Base-by-base conservation (phyloP, 148 eudicot genomes). In the Polygonum maritimum region DNA sequence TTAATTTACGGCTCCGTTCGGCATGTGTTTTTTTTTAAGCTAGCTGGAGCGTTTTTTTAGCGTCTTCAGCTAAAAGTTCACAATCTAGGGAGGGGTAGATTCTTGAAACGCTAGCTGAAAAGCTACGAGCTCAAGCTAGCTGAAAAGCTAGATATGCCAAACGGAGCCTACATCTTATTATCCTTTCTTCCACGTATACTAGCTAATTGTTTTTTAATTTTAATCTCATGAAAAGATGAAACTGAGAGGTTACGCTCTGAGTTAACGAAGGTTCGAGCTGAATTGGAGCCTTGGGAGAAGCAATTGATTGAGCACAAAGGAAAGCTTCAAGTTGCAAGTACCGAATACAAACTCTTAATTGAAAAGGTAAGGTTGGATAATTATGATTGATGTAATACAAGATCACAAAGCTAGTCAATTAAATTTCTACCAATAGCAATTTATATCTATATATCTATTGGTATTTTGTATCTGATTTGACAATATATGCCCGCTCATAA, bases 231-330 rank as follows among this genome's bases (percentile, higher is more conserved):
- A 67, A 79, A 79, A 95, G 97, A 85, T 85, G 98, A 92, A 83
- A 90, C 97, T 71, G 96, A 95, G 87, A 82, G 80, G 73, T 86
- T 82, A 51, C 90, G 88, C 67, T 71, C 77, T 48, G 91, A 95
- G 86, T 85, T 92, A 79, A 83, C 88, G 48, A 90, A 86, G 54
- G 96, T 92, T 76, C 94, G 98, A 74, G 76, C 91, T 71, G 90
- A 95, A 82, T 78, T 95, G 73, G 92, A 92, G 78, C 98, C 98
- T 75, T 95, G 98, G 98, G 97, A 95, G 76, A 89, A 87, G 58
- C 92, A 95, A 63, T 76, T 94, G 77, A 95, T 95, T 84, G 97
- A 95, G 74, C 97, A 90, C 78, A 90, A 83, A 77, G 97, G 97
- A 36, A 90, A 95, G 75, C 89, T 95, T 82, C 96, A 92, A 79